Conservation (phyloP, 495 filamentous ascomycete species). For the Halenospora varia region DNA sequence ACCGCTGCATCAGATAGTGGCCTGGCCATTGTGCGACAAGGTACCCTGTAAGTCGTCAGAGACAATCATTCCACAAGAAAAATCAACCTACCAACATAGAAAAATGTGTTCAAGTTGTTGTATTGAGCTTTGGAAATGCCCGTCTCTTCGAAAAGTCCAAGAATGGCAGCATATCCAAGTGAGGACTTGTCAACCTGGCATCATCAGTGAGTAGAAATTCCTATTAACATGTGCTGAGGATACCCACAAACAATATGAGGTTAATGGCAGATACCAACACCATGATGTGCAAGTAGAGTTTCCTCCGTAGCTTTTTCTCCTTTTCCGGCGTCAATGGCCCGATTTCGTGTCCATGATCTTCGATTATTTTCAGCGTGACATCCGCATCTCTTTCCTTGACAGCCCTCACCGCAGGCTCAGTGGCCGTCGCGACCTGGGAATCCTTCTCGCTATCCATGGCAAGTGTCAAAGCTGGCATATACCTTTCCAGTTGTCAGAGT, state of each 20-base stretch:
- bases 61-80: neutral
- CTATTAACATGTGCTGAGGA: neutral
- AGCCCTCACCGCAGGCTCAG: neutral
- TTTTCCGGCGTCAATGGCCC: constrained; percentile 19
- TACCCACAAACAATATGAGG: constrained; percentile 22
- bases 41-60: constrained; percentile 10
- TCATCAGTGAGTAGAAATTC: neutral
- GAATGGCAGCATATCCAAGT: constrained; percentile 23
- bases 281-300: constrained; percentile 21
- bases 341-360: constrained; percentile 20
- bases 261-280: constrained; percentile 17
- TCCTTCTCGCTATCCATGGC: neutral
- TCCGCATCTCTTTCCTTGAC: constrained; percentile 26
- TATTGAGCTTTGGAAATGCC: constrained; percentile 21
- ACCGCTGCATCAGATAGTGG: constrained; percentile 26
- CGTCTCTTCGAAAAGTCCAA: constrained; percentile 26
- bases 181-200: constrained; percentile 27
- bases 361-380: constrained; percentile 23
- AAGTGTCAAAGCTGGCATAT: neutral
- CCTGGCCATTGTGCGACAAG: constrained; percentile 23
- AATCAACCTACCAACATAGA: constrained; percentile 22
- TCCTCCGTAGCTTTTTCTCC: constrained; percentile 34
- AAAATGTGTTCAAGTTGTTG: constrained; percentile 25
- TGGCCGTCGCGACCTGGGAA: neutral
- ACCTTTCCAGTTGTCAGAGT: neutral